A percentile compares a stretch with the other conserved stretches of the same genome.
These are phyloP conservation scores for Paramecium pentaurelia DNA, from an alignment of 73 alveolate genomes.

Conservation along the genomic window DNA sequence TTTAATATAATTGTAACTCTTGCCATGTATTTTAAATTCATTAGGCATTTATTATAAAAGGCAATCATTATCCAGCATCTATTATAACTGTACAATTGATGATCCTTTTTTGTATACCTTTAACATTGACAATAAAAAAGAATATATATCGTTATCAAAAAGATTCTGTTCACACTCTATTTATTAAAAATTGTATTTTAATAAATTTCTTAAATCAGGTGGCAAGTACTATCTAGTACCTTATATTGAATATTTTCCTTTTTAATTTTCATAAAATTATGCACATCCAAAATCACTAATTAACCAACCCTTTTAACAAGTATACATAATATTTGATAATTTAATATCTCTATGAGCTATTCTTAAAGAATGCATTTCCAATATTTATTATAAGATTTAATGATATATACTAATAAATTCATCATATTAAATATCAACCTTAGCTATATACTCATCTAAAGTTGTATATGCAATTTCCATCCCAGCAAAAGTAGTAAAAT, in stretches of 20 bases:
- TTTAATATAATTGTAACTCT: background rate
- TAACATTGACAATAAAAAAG: background rate
- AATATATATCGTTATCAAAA: background rate
- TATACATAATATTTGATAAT: conserved; percentile 74
- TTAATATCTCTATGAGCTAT: conserved; percentile 83
- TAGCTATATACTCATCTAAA: background rate
- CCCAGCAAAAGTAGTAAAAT: background rate
- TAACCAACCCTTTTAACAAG: background rate
- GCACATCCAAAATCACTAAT: background rate
- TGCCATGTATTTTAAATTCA: background rate
- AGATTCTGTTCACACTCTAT: background rate
- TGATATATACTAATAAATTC: background rate
- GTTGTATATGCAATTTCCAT: background rate
- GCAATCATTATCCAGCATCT: background rate
- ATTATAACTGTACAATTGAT: background rate
- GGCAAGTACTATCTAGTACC: background rate
- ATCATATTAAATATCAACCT: background rate
- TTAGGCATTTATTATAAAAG: background rate
- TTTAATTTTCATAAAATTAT: background rate
- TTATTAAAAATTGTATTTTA: background rate
- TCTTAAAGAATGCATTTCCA: conserved; percentile 69
- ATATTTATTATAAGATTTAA: background rate
- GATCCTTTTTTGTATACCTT: background rate
- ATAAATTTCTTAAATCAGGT: background rate
- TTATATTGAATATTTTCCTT: background rate